A percentile compares a stretch with the other conserved stretches of the same genome.
Conservation (phyloP, 2,329 filamentous ascomycete species). For the Trichoderma polysporum region DNA sequence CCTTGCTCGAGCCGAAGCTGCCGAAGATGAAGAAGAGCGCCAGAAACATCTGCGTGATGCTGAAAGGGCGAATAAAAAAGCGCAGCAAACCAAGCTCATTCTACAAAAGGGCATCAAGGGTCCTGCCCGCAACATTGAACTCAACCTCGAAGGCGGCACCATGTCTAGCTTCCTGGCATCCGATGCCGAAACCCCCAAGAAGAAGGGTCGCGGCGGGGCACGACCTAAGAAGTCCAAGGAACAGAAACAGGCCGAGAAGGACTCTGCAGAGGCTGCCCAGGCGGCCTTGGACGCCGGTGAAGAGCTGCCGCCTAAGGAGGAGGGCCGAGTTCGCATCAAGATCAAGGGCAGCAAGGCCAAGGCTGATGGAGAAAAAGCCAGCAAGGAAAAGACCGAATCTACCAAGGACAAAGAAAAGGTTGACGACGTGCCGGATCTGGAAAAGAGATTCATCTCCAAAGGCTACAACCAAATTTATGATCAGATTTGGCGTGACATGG, state of each 20-base stretch:
- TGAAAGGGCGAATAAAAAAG: conserved; percentile 89
- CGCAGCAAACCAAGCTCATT: conserved; percentile 82
- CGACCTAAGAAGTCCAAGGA: conserved; percentile 89
- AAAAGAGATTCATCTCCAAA: conserved; percentile 76
- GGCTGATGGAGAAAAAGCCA: conserved; percentile 41
- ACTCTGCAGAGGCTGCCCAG: conserved; percentile 83
- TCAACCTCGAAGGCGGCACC: conserved; percentile 79
- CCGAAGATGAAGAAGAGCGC: conserved; percentile 78
- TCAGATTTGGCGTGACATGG: conserved; percentile 94
- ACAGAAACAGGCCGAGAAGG: conserved; percentile 78
- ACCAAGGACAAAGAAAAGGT: conserved; percentile 53
- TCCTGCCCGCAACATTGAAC: conserved; percentile 67
- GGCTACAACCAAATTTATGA: conserved; percentile 97
- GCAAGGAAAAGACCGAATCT: conserved; percentile 48
- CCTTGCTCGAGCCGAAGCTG: conserved; percentile 72
- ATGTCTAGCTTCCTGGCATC: conserved; percentile 80
- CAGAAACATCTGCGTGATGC: conserved; percentile 80
- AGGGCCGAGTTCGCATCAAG: conserved; percentile 63
- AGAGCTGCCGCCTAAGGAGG: conserved; percentile 61
- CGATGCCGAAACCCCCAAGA: conserved; percentile 55
- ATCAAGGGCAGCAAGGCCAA: conserved; percentile 54
- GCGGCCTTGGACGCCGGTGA: conserved; percentile 78
- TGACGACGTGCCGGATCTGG: conserved; percentile 53
- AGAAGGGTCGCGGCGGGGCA: conserved; percentile 59
- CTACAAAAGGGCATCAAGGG: conserved; percentile 84